A percentile compares a stretch with the other conserved stretches of the same genome.
Conservation (phyloP, 2,329 filamentous ascomycete genomes). For the Emergomyces africanus region DNA sequence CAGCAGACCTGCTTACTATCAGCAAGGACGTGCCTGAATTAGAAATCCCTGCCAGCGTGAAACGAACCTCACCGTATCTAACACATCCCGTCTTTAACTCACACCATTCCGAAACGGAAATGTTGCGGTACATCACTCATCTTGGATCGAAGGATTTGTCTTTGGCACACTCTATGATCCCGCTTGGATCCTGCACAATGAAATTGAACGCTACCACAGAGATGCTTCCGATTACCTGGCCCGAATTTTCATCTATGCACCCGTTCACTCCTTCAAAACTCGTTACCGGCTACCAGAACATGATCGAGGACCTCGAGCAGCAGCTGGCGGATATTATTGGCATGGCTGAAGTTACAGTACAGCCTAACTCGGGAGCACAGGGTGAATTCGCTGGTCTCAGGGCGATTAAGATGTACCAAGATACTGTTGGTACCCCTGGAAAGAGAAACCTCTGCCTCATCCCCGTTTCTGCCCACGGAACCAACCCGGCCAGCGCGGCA, state of each 20-base stretch:
- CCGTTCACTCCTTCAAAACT: slow-evolving; percentile 58
- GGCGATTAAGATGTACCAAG: slow-evolving; percentile 73
- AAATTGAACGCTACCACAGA: slow-evolving; percentile 91
- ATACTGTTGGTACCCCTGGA: slow-evolving; percentile 47
- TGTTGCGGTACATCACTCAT: slow-evolving; percentile 86
- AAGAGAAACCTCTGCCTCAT: slow-evolving; percentile 86
- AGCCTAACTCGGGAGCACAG: slow-evolving; percentile 93
- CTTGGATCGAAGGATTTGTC: slow-evolving; percentile 91
- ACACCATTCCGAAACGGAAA: slow-evolving; percentile 87
- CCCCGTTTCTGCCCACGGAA: slow-evolving; percentile 88
- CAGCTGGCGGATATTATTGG: slow-evolving; percentile 76
- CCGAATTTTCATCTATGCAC: slow-evolving; percentile 65
- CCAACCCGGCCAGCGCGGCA: slow-evolving; percentile 86
- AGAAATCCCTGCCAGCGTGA: slow-evolving; percentile 42
- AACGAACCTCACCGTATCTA: slow-evolving; percentile 61
- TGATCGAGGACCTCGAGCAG: slow-evolving; percentile 60
- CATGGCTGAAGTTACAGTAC: slow-evolving; percentile 78
- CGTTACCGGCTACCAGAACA: slow-evolving; percentile 52
- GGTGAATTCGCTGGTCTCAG: slow-evolving; percentile 87
- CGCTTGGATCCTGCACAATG: slow-evolving; percentile 94
- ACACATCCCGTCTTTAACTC: slow-evolving; percentile 91
- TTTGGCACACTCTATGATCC: slow-evolving; percentile 93
- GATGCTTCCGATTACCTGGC: slow-evolving; percentile 75
- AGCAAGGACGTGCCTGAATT: slow-evolving; percentile 26
- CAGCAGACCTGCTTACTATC: slow-evolving; percentile 16